Evolutionary conservation across 768 basidiomycete genomes (phyloP).

Genomic region (Macrocybe gigantea): DNA sequence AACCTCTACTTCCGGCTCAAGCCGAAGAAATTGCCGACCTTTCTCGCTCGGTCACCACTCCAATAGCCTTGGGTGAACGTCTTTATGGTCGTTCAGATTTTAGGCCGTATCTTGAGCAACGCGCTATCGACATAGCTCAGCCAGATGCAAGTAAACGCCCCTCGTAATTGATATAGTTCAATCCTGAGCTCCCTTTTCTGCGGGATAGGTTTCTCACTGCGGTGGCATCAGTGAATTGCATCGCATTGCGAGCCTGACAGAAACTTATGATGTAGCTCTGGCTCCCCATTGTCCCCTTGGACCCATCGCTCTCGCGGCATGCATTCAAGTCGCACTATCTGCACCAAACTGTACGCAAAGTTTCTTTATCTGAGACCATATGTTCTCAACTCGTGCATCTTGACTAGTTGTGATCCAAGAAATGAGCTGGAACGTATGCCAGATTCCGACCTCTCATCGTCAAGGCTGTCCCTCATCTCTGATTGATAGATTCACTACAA

Average conservation of each 20-base stretch:
- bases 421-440: conserved; percentile 52
- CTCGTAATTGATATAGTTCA: background rate
- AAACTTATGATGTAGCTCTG: conserved; percentile 66
- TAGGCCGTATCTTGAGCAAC: conserved; percentile 56
- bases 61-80: conserved; percentile 59
- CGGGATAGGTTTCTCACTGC: conserved; percentile 45
- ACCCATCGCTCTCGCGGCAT: conserved; percentile 67
- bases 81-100: conserved; percentile 59
- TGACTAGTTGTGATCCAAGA: conserved; percentile 52
- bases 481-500: conserved; percentile 57
- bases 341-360: conserved; percentile 50
- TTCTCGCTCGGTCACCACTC: conserved; percentile 45
- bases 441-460: background rate
- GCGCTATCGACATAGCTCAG: conserved; percentile 64
- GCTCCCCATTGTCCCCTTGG: conserved; percentile 73
- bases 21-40: conserved; percentile 59
- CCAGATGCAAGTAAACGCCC: conserved; percentile 44
- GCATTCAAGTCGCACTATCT: conserved; percentile 55
- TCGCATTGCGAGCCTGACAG: conserved; percentile 51
- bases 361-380: background rate
- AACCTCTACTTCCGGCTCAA: conserved; percentile 55
- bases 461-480: background rate
- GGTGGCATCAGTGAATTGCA: conserved; percentile 57
- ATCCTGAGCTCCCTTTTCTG: background rate
- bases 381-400: background rate